These are phyloP conservation scores for Penicillium bialowiezense DNA, from an alignment of 495 filamentous ascomycete species.

Conservation along the genomic window DNA sequence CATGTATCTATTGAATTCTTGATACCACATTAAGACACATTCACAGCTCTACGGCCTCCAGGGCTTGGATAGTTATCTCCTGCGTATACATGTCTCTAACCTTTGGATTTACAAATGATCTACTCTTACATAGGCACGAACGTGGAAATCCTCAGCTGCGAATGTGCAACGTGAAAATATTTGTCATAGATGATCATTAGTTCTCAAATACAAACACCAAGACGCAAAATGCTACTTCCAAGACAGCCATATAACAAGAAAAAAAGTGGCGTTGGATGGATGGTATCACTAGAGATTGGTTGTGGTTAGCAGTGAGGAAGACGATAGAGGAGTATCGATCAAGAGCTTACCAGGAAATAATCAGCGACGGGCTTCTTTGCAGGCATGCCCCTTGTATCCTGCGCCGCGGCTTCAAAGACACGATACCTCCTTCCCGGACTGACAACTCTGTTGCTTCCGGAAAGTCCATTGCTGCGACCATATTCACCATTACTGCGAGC, in stretches of 20 bases:
- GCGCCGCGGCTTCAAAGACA: conserved; percentile 95
- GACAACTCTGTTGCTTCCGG: conserved; percentile 38
- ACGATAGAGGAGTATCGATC: too few species aligned
- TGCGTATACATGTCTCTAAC: too few species aligned
- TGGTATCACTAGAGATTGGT: conserved; percentile 23
- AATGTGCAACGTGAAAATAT: conserved; percentile 8
- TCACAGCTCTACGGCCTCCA: too few species aligned
- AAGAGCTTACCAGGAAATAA: conserved; percentile 73
- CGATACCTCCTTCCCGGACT: conserved; percentile 90
- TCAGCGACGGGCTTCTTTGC: conserved; percentile 98
- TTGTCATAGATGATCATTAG: conserved; percentile 29
- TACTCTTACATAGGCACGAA: too few species aligned
- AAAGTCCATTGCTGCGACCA: conserved; percentile 51
- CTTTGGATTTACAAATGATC: too few species aligned
- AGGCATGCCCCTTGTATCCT: conserved; percentile 96
- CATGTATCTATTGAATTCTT: not conserved
- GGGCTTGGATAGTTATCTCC: too few species aligned
- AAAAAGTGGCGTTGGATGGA: conserved; percentile 13
- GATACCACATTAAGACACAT: not conserved
- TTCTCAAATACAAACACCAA: conserved; percentile 20
- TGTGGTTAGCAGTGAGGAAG: conserved; percentile 11
- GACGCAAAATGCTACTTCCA: conserved; percentile 20
- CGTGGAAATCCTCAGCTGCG: too few species aligned
- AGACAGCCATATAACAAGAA: conserved; percentile 7
- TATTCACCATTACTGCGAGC: conserved; percentile 79